Percentiles rank a stretch among this genome's conserved stretches.
phyloP scores from a whole-genome alignment of 176 grass and related monocot species.

The Triticum timopheevii region DNA sequence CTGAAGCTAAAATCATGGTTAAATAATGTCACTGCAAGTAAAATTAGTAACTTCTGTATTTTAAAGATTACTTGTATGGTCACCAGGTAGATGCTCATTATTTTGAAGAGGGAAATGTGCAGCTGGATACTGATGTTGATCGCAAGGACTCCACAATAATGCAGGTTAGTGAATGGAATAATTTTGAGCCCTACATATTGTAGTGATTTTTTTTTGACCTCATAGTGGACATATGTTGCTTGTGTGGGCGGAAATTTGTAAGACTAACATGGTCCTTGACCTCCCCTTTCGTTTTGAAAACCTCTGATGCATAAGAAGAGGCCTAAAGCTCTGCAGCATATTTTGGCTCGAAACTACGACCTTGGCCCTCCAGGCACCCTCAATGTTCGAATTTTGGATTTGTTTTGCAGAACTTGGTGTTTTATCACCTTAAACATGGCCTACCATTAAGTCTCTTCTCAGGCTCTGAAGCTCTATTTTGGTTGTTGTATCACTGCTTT shows the following conservation, averaged over 20 bases:
- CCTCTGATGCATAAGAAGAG: neutral
- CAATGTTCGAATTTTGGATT: neutral
- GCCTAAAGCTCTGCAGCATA: neutral
- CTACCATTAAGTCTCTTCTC: neutral
- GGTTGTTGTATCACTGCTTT: neutral
- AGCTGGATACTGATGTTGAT: slow-evolving; percentile 85
- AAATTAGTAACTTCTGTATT: slow-evolving; percentile 6
- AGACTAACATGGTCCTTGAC: neutral
- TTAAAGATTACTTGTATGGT: slow-evolving; percentile 29
- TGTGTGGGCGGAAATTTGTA: neutral
- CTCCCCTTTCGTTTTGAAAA: neutral
- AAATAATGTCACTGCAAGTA: slow-evolving; percentile 19
- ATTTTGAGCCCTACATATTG: neutral
- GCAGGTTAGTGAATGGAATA: slow-evolving; percentile 59
- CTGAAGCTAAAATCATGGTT: slow-evolving; percentile 33
- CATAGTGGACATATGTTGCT: neutral
- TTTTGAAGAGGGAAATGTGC: slow-evolving; percentile 99
- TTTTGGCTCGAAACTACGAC: neutral
- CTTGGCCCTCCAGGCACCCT: neutral
- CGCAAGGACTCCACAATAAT: slow-evolving; percentile 77
- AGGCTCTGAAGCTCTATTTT: neutral
- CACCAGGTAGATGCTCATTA: slow-evolving; percentile 91
- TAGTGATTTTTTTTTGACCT: neutral
- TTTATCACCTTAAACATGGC: neutral
- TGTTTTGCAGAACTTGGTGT: neutral